Evolutionary conservation across 345 rosid genomes (phyloP), one percentile per base, ranked within the genome.

Genomic region (Populus euphratica): DNA sequence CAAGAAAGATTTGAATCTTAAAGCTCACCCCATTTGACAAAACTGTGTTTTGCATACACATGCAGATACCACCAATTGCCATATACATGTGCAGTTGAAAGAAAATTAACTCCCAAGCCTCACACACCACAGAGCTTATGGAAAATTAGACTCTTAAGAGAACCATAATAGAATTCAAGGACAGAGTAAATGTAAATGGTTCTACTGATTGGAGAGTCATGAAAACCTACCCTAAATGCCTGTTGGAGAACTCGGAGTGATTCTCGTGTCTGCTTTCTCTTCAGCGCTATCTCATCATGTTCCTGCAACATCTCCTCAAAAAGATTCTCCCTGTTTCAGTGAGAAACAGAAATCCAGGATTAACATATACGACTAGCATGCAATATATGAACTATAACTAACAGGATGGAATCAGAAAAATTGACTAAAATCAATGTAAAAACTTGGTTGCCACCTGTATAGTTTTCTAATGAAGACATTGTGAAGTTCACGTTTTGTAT

Each of bases 301-400:
- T 96, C 99, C 89, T 94, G 99, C 82, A 96, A 79, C 98, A 96
- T 91, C 89, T 96, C 98, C 84, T 96, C 98, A 75, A 96, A 96
- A 78, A 96, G 87, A 86, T 92, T 94, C 77, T 96, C 99, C 75
- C 99, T 94, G 90, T 77, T 83, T 74, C 43, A 78, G 72, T 20
- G 23, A 85, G 54, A 73, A 65, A 67, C 36, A 39, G 1, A 41
- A 72, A 49, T 54, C 31, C 56, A 39, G 31, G 61, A 31, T 78
- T 29, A 80, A 73, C 47, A 62, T 8, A n/a, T 25, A 52, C 27
- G 29, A 20, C 5, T 44, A 38, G 29, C 2, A n/a, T 35, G 54
- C 8, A 64, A 49, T 41, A 54, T 17, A 59, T 21, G 36, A 54
- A 13, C 6, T n/a, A 64, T 2, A 65, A n/a, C 23, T 41, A 14